phyloP scores from a whole-genome alignment of 495 filamentous ascomycete species.

The Hyphodiscus hymeniophilus region DNA sequence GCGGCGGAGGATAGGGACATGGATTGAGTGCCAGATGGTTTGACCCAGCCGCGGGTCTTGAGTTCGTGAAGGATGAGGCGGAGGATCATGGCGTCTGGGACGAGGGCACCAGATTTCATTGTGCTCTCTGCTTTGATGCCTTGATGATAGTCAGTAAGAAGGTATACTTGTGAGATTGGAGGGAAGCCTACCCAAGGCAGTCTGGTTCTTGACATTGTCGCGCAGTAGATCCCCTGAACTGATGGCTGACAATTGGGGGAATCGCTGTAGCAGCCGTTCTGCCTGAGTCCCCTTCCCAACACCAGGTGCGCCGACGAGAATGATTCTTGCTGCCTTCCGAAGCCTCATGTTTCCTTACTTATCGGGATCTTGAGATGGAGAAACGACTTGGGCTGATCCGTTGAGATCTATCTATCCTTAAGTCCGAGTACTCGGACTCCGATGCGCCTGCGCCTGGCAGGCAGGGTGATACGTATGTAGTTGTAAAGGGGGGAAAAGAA shows the following conservation, averaged over 20 bases:
- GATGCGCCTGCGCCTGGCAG: conserved; percentile 15
- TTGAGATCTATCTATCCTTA: too few relatives aligned
- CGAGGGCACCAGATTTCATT: conserved; percentile 76
- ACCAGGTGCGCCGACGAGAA: conserved; percentile 90
- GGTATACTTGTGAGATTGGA: not conserved
- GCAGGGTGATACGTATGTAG: not conserved
- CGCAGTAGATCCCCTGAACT: conserved; percentile 89
- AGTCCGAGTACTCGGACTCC: too few relatives aligned
- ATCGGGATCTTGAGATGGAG: too few relatives aligned
- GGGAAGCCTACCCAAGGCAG: conserved; percentile 62
- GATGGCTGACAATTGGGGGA: conserved; percentile 82
- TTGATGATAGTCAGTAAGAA: conserved; percentile 25
- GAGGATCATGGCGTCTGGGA: conserved; percentile 85
- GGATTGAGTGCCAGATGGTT: conserved; percentile 38
- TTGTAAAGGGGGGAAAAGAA: not conserved
- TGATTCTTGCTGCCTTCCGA: conserved; percentile 79
- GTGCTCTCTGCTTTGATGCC: conserved; percentile 81
- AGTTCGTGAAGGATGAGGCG: conserved; percentile 86
- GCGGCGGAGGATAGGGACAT: conserved; percentile 39
- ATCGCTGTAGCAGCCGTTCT: conserved; percentile 75
- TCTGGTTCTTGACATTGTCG: conserved; percentile 82
- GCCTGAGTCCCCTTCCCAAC: conserved; percentile 94
- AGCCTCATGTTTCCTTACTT: conserved; percentile 42
- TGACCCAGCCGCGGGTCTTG: conserved; percentile 73
- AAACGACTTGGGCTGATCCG: too few relatives aligned